Conservation (phyloP, 2,329 filamentous ascomycete genomes). For the Trichoderma arundinaceum region DNA sequence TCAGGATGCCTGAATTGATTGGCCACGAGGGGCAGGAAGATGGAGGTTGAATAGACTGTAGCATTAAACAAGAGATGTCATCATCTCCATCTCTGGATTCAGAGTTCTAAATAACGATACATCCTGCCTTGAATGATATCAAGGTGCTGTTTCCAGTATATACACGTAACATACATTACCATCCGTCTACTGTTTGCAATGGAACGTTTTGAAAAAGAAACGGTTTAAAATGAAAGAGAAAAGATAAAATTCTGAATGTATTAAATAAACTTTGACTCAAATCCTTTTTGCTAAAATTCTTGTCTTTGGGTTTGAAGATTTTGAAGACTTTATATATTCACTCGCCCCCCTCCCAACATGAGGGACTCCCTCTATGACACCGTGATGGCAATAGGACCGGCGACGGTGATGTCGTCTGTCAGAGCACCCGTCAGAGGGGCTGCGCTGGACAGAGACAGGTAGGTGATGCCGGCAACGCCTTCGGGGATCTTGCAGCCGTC, state of each 20-base stretch:
- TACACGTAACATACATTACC: no score
- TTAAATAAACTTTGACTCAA: slow-evolving; percentile 28
- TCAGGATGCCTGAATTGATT: not conserved
- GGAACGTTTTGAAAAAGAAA: no score
- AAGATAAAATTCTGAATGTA: slow-evolving; percentile 9
- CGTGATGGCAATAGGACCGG: slow-evolving; percentile 66
- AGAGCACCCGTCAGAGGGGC: slow-evolving; percentile 57
- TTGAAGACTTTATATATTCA: not conserved
- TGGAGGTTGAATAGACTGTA: not conserved
- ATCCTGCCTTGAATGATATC: no score
- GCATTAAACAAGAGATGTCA: no score
- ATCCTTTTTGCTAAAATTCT: not conserved
- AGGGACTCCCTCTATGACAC: slow-evolving; percentile 38
- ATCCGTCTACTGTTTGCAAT: no score
- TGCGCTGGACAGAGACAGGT: slow-evolving; percentile 67
- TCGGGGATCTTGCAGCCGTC: slow-evolving; percentile 66
- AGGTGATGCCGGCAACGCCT: slow-evolving; percentile 67
- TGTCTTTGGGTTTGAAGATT: not conserved
- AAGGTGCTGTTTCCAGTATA: no score
- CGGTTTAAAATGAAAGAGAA: no score
- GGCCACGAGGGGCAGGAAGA: not conserved
- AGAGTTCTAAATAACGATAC: no score
- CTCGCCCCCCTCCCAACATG: not conserved
- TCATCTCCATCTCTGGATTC: no score
- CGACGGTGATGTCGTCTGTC: slow-evolving; percentile 68